phyloP scores from a whole-genome alignment of 257 asterid genomes.

The Jacaranda copaia region DNA sequence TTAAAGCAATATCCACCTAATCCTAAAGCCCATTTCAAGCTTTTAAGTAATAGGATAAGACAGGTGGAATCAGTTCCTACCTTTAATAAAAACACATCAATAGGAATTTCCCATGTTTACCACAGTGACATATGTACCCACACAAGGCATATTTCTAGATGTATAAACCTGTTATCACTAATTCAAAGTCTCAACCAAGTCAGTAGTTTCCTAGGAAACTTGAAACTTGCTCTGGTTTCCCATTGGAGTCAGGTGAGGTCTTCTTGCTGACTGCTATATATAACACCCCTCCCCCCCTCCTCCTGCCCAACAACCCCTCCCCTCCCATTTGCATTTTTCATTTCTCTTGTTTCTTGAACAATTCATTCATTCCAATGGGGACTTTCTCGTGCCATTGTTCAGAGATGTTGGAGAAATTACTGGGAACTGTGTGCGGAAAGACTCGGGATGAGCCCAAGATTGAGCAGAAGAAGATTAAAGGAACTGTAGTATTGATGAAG shows the following conservation, averaged over 20 bases:
- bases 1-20: constrained; percentile 22
- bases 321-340: neutral
- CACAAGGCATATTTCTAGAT: constrained; percentile 22
- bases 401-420: constrained; percentile 56
- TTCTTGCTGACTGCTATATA: constrained; percentile 11
- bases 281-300: neutral
- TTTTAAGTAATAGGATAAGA: neutral
- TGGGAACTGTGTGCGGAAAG: constrained; percentile 54
- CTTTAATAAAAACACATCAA: constrained; percentile 9
- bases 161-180: neutral
- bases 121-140: constrained; percentile 22
- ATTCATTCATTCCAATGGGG: constrained; percentile 14
- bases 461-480: constrained; percentile 54
- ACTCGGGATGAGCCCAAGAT: constrained; percentile 35
- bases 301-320: neutral
- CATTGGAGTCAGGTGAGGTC: constrained; percentile 21
- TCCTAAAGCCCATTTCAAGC: neutral
- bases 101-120: neutral
- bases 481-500: constrained; percentile 65
- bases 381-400: constrained; percentile 22
- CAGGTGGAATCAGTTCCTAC: constrained; percentile 3
- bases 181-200: neutral
- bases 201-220: neutral
- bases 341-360: neutral
- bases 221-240: neutral